phyloP scores from a whole-genome alignment of 805 yeast genomes.

The Maudiozyma bulderi region DNA sequence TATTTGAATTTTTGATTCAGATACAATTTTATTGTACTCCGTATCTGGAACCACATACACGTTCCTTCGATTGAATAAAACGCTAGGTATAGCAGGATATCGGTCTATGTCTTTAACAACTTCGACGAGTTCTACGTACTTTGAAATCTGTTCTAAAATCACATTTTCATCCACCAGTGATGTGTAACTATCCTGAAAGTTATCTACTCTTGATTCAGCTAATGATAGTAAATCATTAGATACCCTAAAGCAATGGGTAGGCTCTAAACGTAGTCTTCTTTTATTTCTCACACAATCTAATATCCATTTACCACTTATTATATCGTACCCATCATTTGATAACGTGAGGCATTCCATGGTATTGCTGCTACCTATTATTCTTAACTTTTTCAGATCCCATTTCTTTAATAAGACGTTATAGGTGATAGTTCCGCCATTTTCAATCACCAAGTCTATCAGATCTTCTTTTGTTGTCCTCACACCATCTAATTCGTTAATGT shows the following conservation, averaged over 20 bases:
- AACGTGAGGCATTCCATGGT: conserved; percentile 34
- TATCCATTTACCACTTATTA: conserved; percentile 64
- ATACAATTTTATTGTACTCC: conserved; percentile 4
- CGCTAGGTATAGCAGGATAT: conserved; percentile 13
- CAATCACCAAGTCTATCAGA: conserved; percentile 31
- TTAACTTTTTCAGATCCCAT: conserved; percentile 7
- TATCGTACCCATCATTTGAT: conserved; percentile 43
- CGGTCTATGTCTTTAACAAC: background rate
- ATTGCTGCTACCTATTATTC: conserved; percentile 32
- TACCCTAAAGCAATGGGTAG: conserved; percentile 43
- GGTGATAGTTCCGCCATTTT: conserved; percentile 43
- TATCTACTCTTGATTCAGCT: conserved; percentile 38
- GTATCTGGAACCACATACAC: conserved; percentile 26
- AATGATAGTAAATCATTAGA: conserved; percentile 22
- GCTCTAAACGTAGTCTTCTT: conserved; percentile 46
- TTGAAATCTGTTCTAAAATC: background rate
- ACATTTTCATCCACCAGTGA: conserved; percentile 4
- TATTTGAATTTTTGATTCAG: conserved; percentile 20
- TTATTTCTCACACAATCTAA: conserved; percentile 40
- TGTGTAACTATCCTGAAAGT: conserved; percentile 52
- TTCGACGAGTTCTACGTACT: background rate
- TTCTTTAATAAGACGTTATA: conserved; percentile 25
- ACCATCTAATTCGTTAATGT: conserved; percentile 12
- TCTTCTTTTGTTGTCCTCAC: conserved; percentile 28
- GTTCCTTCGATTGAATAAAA: conserved; percentile 30